These are phyloP conservation scores for Aspergillus olivimuriae DNA, from an alignment of 495 filamentous ascomycete genomes.

Conservation along the genomic window DNA sequence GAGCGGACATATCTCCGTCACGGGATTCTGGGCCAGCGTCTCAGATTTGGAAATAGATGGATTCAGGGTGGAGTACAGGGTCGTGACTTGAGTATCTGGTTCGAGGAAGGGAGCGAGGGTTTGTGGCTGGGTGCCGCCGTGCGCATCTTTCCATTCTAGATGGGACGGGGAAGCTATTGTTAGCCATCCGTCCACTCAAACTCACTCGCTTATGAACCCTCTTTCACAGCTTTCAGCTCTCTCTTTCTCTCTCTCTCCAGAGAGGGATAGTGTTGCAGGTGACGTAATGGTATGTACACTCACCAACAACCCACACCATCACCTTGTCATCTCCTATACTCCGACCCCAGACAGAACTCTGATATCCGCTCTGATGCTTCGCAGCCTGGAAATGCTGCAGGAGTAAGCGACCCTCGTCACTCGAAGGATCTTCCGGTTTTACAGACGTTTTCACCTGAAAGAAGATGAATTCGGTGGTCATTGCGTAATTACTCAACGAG, in stretches of 20 bases:
- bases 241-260: too few relatives aligned
- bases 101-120: constrained; percentile 23
- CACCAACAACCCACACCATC: constrained; percentile 38
- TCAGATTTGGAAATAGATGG: constrained; percentile 25
- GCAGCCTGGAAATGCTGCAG: constrained; percentile 22
- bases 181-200: too few relatives aligned
- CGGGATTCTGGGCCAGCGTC: constrained; percentile 29
- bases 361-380: constrained; percentile 31
- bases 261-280: too few relatives aligned
- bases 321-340: constrained; percentile 29
- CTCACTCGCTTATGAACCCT: too few relatives aligned
- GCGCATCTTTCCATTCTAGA: constrained; percentile 36
- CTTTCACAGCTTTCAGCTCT: too few relatives aligned
- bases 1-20: constrained; percentile 34
- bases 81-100: constrained; percentile 12
- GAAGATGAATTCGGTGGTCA: constrained; percentile 35
- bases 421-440: constrained; percentile 35
- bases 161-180: background rate
- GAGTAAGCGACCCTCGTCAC: constrained; percentile 25
- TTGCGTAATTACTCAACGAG: too few relatives aligned
- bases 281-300: constrained; percentile 2
- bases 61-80: constrained; percentile 28
- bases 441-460: constrained; percentile 34
- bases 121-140: constrained; percentile 14
- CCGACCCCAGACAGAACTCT: constrained; percentile 36